Conservation (phyloP, 1,139 yeast genomes). For the Suhomyces bolitotheri region DNA sequence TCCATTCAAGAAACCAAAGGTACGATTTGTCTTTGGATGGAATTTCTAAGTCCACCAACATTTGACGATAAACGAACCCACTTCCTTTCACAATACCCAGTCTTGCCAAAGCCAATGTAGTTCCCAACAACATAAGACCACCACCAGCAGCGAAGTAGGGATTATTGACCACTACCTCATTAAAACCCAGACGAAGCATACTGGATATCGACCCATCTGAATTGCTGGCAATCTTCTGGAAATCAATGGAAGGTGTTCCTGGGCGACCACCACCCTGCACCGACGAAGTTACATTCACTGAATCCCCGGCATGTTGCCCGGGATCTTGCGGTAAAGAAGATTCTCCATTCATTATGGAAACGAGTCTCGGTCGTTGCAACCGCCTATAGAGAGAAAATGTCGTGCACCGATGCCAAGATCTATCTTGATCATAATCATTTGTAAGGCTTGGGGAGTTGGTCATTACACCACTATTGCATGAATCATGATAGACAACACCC, state of each 20-base stretch:
- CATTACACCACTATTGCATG: too few relatives aligned
- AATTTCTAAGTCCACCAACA: slow-evolving; percentile 89
- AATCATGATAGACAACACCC: slow-evolving; percentile 7
- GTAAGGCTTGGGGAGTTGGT: too few relatives aligned
- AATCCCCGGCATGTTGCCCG: too few relatives aligned
- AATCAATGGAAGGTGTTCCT: slow-evolving; percentile 25
- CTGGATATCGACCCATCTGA: slow-evolving; percentile 44
- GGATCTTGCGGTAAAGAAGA: too few relatives aligned
- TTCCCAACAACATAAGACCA: slow-evolving; percentile 92
- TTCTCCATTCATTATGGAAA: too few relatives aligned
- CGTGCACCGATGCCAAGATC: slow-evolving; percentile 9
- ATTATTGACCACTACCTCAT: slow-evolving; percentile 64
- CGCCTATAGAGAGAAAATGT: slow-evolving; percentile 4
- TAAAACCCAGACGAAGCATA: slow-evolving; percentile 39
- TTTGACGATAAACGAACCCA: slow-evolving; percentile 70
- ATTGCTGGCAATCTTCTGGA: slow-evolving; percentile 35
- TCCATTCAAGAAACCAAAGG: slow-evolving; percentile 95
- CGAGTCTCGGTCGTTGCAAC: slow-evolving; percentile 12
- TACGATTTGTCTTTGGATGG: slow-evolving; percentile 93
- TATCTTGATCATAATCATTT: slow-evolving; percentile 7
- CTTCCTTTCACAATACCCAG: slow-evolving; percentile 67
- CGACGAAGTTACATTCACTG: too few relatives aligned
- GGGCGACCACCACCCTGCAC: slow-evolving; percentile 1
- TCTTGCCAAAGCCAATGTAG: slow-evolving; percentile 76
- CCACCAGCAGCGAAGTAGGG: slow-evolving; percentile 98